These are phyloP conservation scores for Oxyria digyna DNA, from an alignment of 148 eudicot species.

Conservation along the genomic window DNA sequence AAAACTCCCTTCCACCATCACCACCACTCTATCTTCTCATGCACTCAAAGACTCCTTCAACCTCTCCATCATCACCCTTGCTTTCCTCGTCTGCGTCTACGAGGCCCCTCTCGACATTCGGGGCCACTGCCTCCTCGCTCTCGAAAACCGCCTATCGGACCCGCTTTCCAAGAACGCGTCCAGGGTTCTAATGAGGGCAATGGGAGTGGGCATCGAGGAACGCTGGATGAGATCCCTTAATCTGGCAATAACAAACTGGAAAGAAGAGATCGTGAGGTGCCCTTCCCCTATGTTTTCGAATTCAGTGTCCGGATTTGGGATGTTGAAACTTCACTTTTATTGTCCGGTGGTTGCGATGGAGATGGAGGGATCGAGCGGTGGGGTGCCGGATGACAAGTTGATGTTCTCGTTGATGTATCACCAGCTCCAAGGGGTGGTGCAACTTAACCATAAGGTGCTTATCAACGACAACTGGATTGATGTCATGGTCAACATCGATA, in stretches of 20 bases:
- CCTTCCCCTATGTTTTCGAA: constrained; percentile 1
- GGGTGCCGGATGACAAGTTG: constrained; percentile 45
- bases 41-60: constrained; percentile 36
- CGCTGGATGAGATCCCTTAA: constrained; percentile 72
- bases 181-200: constrained; percentile 35
- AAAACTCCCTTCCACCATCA: neutral
- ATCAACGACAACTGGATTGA: constrained; percentile 49
- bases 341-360: constrained; percentile 8
- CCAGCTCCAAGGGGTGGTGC: constrained; percentile 42
- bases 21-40: neutral
- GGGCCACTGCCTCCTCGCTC: constrained; percentile 24
- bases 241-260: constrained; percentile 81
- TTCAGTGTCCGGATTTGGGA: neutral
- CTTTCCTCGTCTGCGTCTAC: constrained; percentile 63
- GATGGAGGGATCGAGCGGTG: constrained; percentile 7
- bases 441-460: constrained; percentile 18
- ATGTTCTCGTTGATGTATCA: constrained; percentile 66
- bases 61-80: constrained; percentile 43
- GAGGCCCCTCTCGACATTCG: constrained; percentile 75
- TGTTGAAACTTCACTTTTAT: neutral
- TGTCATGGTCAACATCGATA: constrained; percentile 47
- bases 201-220: constrained; percentile 60
- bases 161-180: constrained; percentile 25
- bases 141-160: constrained; percentile 40
- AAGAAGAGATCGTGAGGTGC: constrained; percentile 15